Evolutionary conservation across 164 flowering plant species (phyloP), one percentile per base, ranked within the genome.

Genomic region (Nymphaea colorata): DNA sequence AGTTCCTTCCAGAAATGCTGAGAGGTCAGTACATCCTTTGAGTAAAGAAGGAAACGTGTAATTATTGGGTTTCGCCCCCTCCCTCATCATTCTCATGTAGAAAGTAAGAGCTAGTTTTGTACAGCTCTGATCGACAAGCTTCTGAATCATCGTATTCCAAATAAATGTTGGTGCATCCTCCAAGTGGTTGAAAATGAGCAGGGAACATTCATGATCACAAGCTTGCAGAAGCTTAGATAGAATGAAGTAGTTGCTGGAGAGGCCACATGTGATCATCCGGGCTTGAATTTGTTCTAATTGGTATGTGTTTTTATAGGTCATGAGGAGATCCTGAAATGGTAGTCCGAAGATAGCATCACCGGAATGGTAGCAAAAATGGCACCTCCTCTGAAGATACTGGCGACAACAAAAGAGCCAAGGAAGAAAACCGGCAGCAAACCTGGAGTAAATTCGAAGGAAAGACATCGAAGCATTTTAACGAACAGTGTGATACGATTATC

Each of bases 41-140:
- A 57, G 41, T 41, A 67, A 44, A 57, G 69, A 59, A 42, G 69
- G 64, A 41, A 59, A 67, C 25, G 64, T 61, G 6, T 61, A 61
- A 2, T 61, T 61, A 17, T 61, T 61, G 64, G 64, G 42, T 61
- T 61, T 17, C 25, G 12, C 64, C 4, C 57, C 57, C 12, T 51
- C 14, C 57, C 10, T 51, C 57, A 51, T 6, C 64, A 61, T 61
- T 15, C 41, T 61, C 64, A 17, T 11, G 17, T 61, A 41, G 64
- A 12, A 61, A 17, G 7, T 17, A 17, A 61, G 4, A 17, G 64
- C 42, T 17, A 41, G 64, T 11, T 11, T 6, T 61, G 42, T 12
- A 17, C 4, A 61, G n/a, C n/a, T 61, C 64, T 4, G 64, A 41
- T 61, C 64, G n/a, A 17, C 25, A 61, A 41, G 42, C 11, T 17